Evolutionary conservation across 495 filamentous ascomycete genomes (phyloP).

Genomic region (Penicillium macrosclerotiorum): DNA sequence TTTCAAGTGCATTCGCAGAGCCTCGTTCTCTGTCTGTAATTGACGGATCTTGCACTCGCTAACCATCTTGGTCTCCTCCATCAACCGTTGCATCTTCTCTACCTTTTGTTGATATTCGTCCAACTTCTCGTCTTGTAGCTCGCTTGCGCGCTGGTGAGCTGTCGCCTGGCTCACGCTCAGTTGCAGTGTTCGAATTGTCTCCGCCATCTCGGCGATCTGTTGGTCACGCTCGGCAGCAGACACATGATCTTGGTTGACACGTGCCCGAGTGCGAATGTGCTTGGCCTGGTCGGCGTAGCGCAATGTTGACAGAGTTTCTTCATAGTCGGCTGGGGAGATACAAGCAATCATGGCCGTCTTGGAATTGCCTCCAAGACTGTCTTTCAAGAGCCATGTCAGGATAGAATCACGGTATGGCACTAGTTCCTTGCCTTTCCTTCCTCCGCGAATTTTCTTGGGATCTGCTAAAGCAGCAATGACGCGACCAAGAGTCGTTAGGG

Average conservation of each 20-base stretch:
- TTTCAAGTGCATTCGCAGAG: slow-evolving; percentile 78
- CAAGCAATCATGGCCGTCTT: slow-evolving; percentile 99
- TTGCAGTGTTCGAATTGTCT: slow-evolving; percentile 83
- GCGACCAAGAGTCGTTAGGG: slow-evolving; percentile 88
- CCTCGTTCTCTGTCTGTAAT: slow-evolving; percentile 85
- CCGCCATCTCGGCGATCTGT: slow-evolving; percentile 89
- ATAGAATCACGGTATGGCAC: slow-evolving; percentile 96
- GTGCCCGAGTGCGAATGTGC: slow-evolving; percentile 93
- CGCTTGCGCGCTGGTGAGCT: slow-evolving; percentile 46
- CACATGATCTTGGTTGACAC: slow-evolving; percentile 89
- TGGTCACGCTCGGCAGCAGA: slow-evolving; percentile 86
- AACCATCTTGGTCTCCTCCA: slow-evolving; percentile 88
- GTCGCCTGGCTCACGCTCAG: slow-evolving; percentile 60
- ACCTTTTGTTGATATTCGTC: slow-evolving; percentile 92
- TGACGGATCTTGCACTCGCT: slow-evolving; percentile 88
- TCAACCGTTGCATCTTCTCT: slow-evolving; percentile 79
- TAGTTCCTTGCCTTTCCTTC: slow-evolving; percentile 60
- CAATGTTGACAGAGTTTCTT: slow-evolving; percentile 92
- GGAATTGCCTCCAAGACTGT: slow-evolving; percentile 89
- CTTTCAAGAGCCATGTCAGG: slow-evolving; percentile 96
- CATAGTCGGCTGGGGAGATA: slow-evolving; percentile 92
- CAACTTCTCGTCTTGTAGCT: slow-evolving; percentile 66
- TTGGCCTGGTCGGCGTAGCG: slow-evolving; percentile 98
- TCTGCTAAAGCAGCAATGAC: slow-evolving; percentile 97
- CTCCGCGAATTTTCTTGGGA: slow-evolving; percentile 57